Base-by-base conservation (phyloP, 768 basidiomycete species). In the Rhizopogon vulgaris region DNA sequence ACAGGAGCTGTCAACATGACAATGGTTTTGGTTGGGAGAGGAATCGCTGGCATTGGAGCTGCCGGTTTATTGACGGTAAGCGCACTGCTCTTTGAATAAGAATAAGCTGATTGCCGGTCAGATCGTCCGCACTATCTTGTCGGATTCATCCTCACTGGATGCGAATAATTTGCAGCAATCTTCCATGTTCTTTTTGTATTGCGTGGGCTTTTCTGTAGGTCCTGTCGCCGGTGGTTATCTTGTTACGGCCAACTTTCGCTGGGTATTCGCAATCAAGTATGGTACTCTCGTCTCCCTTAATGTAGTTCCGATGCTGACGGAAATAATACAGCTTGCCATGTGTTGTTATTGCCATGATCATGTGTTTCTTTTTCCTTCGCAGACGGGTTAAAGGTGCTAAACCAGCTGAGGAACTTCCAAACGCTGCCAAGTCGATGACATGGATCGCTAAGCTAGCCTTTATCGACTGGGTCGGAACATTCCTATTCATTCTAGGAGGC, bases 241-340 rank as follows among this genome's bases (percentile, higher is more conserved):
- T 12, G 61, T 72, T 2, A 55, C 60, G 1, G 60, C 70, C 7
- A 73, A 62, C 46, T 79, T 76, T 60, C 71, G 79, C 18, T 80
- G 78, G 79, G 71, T 80, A 14, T 80, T 79, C 53, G 78, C 71
- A 3, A 79, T 80, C 65, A 80, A 80, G 76, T 76, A 42, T 54
- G 75, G 51, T 3, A 32, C n/a, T 27, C 6, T 3, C 7, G 0
- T 30, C 27, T 22, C 14, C 14, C 6, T 6, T n/a, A 24, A 22
- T 15, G 8, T 10, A 6, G 14, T 14, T 10, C 39, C 17, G 7
- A 32, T 50, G 5, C 1, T 54, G 1, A n/a, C 38, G 2, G 17
- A 42, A 27, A 58, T 52, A 38, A 58, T 52, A 38, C 48, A 78
- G 78, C 52, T 60, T 79, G 11, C 78, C 78, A 1, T 66, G 64